Evolutionary conservation across 306 rosid genomes (phyloP), one percentile per base, ranked within the genome.

Genomic region (Dicorynia guianensis): DNA sequence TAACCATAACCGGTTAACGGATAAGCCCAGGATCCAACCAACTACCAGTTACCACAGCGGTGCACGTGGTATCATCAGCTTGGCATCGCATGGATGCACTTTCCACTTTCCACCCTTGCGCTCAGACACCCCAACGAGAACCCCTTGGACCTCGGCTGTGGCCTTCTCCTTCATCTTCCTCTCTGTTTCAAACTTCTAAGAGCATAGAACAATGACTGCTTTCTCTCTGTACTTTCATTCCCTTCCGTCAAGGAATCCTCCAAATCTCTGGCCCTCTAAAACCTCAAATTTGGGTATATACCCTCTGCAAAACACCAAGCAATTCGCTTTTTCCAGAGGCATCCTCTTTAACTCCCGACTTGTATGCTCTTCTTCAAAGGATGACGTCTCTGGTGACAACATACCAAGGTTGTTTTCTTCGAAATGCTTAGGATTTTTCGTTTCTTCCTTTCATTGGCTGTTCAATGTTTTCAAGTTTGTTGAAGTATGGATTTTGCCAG

Each of bases 311-410:
- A 56, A 58, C 74, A 35, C 65, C 43, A 79, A 65, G 8, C 81
- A 76, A 46, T 56, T 79, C 36, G 33, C 78, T 39, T 71, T 79
- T 3, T 60, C 85, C 69, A 79, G 52, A 60, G 2, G 20, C 76
- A 63, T 76, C 46, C 78, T 66, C 80, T 33, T 76, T 20, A 84
- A 79, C 8, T 43, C 86, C 36, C 76, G 55, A 48, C 48, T 69
- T 44, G 65, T 76, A 3, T 85, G 90, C 56, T 88, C 92, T 76
- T 85, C 89, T n/a, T 66, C 93, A 12, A 85, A 88, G 56, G 94
- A 89, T 70, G 63, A 79, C 0, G 36, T 79, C 76, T 63, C 79
- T 52, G 19, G 65, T 60, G 95, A 91, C 71, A 90, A 76, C 87
- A 36, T 53, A 50, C 87, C 88, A 30, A 91, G 90, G 96, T 93